Evolutionary conservation across 2,329 filamentous ascomycete genomes (phyloP).

Genomic region (Hypomyces perniciosus): DNA sequence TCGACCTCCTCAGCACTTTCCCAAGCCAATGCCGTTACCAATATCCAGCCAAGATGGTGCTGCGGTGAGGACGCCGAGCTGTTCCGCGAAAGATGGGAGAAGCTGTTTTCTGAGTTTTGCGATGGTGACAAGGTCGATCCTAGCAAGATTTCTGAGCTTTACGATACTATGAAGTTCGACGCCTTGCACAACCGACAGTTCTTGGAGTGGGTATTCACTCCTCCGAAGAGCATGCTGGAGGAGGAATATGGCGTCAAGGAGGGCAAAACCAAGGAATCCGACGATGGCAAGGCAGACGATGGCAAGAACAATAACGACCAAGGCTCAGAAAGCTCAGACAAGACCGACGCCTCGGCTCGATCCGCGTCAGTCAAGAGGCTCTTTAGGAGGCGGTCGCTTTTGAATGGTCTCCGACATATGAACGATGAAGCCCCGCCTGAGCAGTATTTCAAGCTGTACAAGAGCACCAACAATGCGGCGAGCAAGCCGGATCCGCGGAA

Average conservation of each 20-base stretch:
- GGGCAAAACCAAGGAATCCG: conserved; percentile 34
- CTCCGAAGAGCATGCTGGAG: conserved; percentile 69
- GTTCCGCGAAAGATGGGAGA: conserved; percentile 97
- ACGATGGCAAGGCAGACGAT: conserved; percentile 37
- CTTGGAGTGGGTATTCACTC: conserved; percentile 95
- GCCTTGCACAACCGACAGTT: conserved; percentile 95
- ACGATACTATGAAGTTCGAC: conserved; percentile 99
- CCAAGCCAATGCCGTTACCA: conserved; percentile 56
- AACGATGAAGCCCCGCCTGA: conserved; percentile 54
- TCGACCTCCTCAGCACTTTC: conserved; percentile 47
- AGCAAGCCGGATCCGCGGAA: conserved; percentile 79
- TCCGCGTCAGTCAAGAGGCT: conserved; percentile 38
- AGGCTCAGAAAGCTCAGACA: conserved; percentile 33
- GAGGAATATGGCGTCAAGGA: conserved; percentile 54
- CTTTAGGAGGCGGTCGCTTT: conserved; percentile 56
- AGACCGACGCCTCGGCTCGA: conserved; percentile 33
- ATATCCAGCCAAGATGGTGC: conserved; percentile 89
- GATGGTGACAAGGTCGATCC: conserved; percentile 98
- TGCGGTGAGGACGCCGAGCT: conserved; percentile 91
- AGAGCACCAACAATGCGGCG: conserved; percentile 59
- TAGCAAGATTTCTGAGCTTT: conserved; percentile 96
- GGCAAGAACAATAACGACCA: conserved; percentile 20
- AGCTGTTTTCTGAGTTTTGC: conserved; percentile 92
- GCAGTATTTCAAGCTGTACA: conserved; percentile 87
- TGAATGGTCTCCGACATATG: conserved; percentile 45